A percentile compares a stretch with the other conserved stretches of the same genome.
Evolutionary conservation across 148 eudicot species (phyloP).

Genomic region (Chenopodium quinoa): DNA sequence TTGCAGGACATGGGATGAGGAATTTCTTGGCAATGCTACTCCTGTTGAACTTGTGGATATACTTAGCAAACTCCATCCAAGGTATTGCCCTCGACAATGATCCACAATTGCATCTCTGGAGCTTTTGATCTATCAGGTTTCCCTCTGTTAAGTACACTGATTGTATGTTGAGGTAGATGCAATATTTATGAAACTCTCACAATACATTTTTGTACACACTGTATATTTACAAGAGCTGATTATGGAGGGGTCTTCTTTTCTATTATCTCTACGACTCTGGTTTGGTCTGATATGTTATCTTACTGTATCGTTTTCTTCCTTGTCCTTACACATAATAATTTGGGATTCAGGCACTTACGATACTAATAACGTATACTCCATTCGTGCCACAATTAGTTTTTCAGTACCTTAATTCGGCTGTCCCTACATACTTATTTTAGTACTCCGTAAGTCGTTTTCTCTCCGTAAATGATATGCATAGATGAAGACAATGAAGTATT

Average conservation of each 20-base stretch:
- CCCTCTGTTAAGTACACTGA: background rate
- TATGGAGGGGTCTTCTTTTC: background rate
- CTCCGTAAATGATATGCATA: background rate
- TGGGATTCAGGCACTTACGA: background rate
- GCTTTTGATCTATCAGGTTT: background rate
- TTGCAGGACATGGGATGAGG: slow-evolving; percentile 62
- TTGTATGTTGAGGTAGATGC: slow-evolving; percentile 4
- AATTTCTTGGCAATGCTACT: slow-evolving; percentile 57
- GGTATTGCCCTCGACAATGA: slow-evolving; percentile 46
- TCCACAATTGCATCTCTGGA: background rate
- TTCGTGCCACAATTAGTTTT: background rate
- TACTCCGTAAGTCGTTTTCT: too few species aligned
- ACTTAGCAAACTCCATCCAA: slow-evolving; percentile 48
- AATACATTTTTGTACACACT: background rate
- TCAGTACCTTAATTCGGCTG: too few species aligned
- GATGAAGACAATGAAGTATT: background rate
- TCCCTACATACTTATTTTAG: too few species aligned
- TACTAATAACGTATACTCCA: background rate
- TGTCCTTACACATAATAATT: too few species aligned
- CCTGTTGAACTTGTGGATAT: slow-evolving; percentile 53
- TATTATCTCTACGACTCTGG: background rate
- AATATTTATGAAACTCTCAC: background rate
- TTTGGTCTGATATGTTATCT: background rate
- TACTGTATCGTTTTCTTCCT: background rate
- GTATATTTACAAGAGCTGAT: background rate